Evolutionary conservation across 345 rosid species (phyloP).

Genomic region (Kernera saxatilis): DNA sequence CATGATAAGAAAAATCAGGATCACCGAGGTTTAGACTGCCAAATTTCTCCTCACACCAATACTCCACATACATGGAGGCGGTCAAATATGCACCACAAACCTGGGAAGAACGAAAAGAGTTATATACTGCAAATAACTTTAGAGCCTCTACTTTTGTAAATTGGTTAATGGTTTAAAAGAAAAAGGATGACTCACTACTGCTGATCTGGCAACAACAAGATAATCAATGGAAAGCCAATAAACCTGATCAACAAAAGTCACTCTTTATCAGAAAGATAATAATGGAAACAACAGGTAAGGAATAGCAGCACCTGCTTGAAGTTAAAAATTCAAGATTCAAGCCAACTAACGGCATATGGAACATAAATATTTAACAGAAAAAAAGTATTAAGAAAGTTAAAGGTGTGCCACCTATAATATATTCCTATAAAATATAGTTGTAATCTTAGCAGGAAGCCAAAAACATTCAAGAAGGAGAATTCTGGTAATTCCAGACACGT

Average conservation of each 20-base stretch:
- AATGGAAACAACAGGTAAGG: neutral
- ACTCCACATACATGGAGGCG: constrained; percentile 82
- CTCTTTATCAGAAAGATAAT: neutral
- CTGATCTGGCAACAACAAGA: constrained; percentile 77
- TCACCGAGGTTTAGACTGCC: constrained; percentile 63
- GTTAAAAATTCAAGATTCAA: neutral
- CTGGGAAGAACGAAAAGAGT: constrained; percentile 34
- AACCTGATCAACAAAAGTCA: constrained; percentile 48
- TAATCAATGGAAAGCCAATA: constrained; percentile 91
- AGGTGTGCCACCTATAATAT: neutral
- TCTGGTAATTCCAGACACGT: neutral
- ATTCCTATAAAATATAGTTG: neutral
- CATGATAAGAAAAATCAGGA: constrained; percentile 84
- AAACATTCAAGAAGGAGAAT: neutral
- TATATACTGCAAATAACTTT: constrained; percentile 3
- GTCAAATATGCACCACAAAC: constrained; percentile 82
- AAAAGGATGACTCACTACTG: constrained; percentile 55
- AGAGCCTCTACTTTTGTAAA: constrained; percentile 1
- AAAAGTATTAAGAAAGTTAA: neutral
- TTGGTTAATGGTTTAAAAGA: neutral
- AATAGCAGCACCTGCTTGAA: neutral
- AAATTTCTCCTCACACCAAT: constrained; percentile 95
- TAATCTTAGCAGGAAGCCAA: neutral
- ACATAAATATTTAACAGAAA: neutral
- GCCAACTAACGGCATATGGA: neutral